Evolutionary conservation across 148 eudicot genomes (phyloP), one percentile per base, ranked within the genome.

Genomic region (Rhododendron mucronatum): DNA sequence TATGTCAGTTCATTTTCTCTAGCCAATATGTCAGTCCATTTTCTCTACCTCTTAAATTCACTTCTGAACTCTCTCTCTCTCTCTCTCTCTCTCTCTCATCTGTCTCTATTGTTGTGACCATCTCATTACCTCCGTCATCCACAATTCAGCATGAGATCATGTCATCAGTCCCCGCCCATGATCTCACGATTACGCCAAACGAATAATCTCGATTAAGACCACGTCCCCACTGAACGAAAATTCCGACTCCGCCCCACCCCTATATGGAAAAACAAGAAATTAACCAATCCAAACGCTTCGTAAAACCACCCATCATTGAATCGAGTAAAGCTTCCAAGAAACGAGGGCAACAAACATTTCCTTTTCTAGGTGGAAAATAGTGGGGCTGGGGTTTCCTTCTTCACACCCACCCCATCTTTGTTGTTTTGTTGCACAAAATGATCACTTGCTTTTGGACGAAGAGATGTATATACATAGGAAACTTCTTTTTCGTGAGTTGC

Each of bases 321-420:
- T 5, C 82, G 47, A 78, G 82, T 78, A 20, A 77, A 9, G 74
- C 47, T 44, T 77, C 50, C n/a, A 77, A 77, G 80, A 51, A 76
- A 45, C 23, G 35, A n/a, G 81, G 14, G 53, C 81, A 45, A 47
- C 55, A 45, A n/a, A 78, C 79, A 75, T 75, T 47, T 55, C 81
- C n/a, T 80, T 80, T 79, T 45, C 33, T 55, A 15, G 23, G n/a
- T 41, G 81, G 21, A 30, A 7, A 47, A 47, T 28, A 80, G 82
- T 80, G 39, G 82, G 82, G 10, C 41, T 44, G 26, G 79, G n/a
- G 30, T 30, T 78, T 78, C 2, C 11, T 75, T 39, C 5, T 39
- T 75, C 47, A 35, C 47, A 39, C 10, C 45, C n/a, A 39, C 45
- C 79, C 47, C 45, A 33, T 20, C n/a, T 50, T 14, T 80, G 33